A percentile compares a stretch with the other conserved stretches of the same genome.
These are phyloP conservation scores for Parascedosporium putredinis DNA, from an alignment of 2,329 filamentous ascomycete genomes.

Conservation along the genomic window DNA sequence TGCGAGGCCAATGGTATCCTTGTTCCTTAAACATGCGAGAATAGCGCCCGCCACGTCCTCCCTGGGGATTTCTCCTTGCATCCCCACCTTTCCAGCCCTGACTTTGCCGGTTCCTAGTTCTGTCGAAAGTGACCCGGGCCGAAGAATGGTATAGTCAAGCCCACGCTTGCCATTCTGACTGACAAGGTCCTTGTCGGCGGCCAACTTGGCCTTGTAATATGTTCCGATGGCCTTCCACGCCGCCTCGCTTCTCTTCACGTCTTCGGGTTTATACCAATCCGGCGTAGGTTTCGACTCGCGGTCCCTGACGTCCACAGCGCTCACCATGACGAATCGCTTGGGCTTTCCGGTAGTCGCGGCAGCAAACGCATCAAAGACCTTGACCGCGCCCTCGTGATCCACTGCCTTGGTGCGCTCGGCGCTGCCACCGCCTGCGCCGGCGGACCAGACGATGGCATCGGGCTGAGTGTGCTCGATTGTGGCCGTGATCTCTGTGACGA, in stretches of 20 bases:
- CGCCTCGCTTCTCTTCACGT: conserved; percentile 22
- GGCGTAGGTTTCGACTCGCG: conserved; percentile 24
- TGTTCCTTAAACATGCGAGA: conserved; percentile 27
- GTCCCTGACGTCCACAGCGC: conserved; percentile 33
- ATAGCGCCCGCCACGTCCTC: conserved; percentile 34
- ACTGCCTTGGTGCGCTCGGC: conserved; percentile 31
- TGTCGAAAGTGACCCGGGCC: conserved; percentile 29
- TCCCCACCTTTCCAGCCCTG: conserved; percentile 29
- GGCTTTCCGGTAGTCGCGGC: conserved; percentile 21
- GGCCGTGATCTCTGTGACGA: conserved; percentile 23
- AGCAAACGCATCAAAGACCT: conserved; percentile 32
- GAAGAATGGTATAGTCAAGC: conserved; percentile 34
- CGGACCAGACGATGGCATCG: conserved; percentile 22
- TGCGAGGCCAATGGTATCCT: conserved; percentile 27
- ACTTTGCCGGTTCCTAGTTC: conserved; percentile 26
- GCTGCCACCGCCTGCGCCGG: conserved; percentile 17
- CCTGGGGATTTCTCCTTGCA: conserved; percentile 24
- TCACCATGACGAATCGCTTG: conserved; percentile 34
- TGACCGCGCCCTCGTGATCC: conserved; percentile 33
- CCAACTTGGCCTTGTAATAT: conserved; percentile 31
- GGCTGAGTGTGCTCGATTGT: conserved; percentile 24
- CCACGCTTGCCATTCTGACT: conserved; percentile 24
- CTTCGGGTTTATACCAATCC: conserved; percentile 31
- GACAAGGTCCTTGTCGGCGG: conserved; percentile 28
- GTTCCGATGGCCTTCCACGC: conserved; percentile 27